Base-by-base conservation (phyloP, 2,329 filamentous ascomycete genomes). In the Sporothrix luriei region DNA sequence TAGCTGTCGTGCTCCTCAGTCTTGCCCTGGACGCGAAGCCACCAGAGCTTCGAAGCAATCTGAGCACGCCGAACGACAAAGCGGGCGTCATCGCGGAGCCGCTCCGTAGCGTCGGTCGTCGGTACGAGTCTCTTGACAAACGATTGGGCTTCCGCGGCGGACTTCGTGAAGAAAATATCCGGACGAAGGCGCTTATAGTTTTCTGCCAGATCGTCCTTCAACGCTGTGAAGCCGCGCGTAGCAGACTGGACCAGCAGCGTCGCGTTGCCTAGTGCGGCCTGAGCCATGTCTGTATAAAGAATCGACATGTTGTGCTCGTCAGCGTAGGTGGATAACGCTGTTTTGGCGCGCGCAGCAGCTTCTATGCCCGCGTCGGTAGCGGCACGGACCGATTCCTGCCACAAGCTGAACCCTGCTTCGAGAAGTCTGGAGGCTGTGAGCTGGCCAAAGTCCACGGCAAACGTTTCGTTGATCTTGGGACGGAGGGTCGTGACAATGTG, bases 381-480 rank as follows among this genome's bases (percentile, higher is more conserved):
- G 54, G 79, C 80, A 54, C 81, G 79, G 16, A 81, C 79, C 3
- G 84, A 77, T 16, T 72, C 77, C 51, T 76, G 77, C 49, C 81
- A 75, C 9, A 79, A 69, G n/a, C 80, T 75, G 70, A 79, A 80
- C 24, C 83, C 82, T 9, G 78, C 79, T 69, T 84, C 82, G 6
- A 84, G 72, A 16, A 80, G 81, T 51, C 82, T 80, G 14, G 78
- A 79, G 54, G 85, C 76, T 19, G 81, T 77, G 26, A 82, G 79
- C 75, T 79, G 83, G 61, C 86, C 85, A 76, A 90, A 88, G 75
- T 88, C 84, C 40, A 90, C 78, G 51, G 84, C 82, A 76, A 89
- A 86, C 0, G 84, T 84, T 78, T 89, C 87, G 74, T 86, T 86
- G 72, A 89, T 82, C 76, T 83, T 85, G 29, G 88, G 88, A 71